Evolutionary conservation across 208 protist genomes (phyloP), one percentile per base, ranked within the genome.

Genomic region (Endotrypanum monterogeii): DNA sequence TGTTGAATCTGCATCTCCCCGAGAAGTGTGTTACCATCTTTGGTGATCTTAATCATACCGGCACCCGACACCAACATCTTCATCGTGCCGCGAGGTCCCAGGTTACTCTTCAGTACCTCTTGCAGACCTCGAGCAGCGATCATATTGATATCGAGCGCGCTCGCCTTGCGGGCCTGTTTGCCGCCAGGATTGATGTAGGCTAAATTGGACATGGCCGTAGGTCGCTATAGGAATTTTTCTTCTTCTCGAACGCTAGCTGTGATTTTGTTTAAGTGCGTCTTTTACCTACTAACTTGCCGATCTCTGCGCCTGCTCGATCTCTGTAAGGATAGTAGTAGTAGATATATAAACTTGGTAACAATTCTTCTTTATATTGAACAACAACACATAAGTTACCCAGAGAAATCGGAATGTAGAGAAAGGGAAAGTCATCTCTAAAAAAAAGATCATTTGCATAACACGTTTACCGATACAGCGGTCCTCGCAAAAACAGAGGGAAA

Each of bases 1-100:
- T 99, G 98, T 82, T 99, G 98, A 82, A 99, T 99, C 87, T 99
- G 99, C 99, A 99, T 99, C 83, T 99, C 99, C 51, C 99, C 93
- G 14, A 99, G 89, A 37, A 99, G 94, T 35, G 99, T 99, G 77
- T 98, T 98, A 37, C 99, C 99, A 73, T 99, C 99, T 87, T 99
- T 99, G 11, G 99, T 99, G 28, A 99, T 97, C 87, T 99, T 99
- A 67, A 99, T 99, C 62, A 99, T 95, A 32, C 99, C 99, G 74
- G 98, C 93, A 57, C 99, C 99, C 46, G 92, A 97, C 18, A 99
- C 99, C 9, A 99, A 93, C 99, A 99, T 99, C 78, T 99, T 99
- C 82, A 99, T 96, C 12, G 99, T 99, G 63, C 99, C 99, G 79
- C 97, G 98, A 46, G 99, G 99, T 3, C 99, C 99, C 23, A 99